Percentiles rank a stretch among this genome's conserved stretches.
phyloP scores from a whole-genome alignment of 345 rosid species.

The Citrus cavaleriei region DNA sequence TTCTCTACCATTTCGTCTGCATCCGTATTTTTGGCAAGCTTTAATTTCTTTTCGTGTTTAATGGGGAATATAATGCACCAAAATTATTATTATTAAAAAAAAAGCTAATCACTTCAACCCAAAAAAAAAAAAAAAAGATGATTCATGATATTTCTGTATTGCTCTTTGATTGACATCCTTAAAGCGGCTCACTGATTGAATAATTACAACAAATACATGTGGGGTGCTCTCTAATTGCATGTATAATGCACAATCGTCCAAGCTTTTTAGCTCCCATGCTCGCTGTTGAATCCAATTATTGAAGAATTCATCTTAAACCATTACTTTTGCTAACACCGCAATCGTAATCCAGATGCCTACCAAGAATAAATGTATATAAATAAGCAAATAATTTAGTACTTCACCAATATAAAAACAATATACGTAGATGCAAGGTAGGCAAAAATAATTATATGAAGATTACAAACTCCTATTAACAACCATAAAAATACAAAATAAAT shows the following conservation, averaged over 20 bases:
- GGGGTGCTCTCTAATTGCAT: conserved; percentile 15
- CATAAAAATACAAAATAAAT: neutral
- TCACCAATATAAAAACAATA: too few species aligned
- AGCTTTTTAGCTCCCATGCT: neutral
- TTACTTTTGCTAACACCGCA: too few species aligned
- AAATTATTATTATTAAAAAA: neutral
- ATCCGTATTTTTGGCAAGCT: neutral
- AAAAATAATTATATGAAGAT: neutral
- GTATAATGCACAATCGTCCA: conserved; percentile 15
- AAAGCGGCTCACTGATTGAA: neutral
- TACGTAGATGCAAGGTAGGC: neutral
- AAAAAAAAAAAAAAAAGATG: neutral
- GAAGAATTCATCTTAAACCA: neutral
- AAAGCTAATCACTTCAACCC: too few species aligned
- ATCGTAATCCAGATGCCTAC: neutral
- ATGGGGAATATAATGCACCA: neutral
- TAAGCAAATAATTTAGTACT: neutral
- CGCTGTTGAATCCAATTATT: neutral
- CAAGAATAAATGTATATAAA: neutral
- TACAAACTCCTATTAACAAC: neutral
- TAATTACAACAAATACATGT: conserved; percentile 21
- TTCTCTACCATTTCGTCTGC: neutral
- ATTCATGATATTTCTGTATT: neutral
- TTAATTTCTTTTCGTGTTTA: neutral
- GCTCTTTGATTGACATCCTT: neutral